A percentile compares a stretch with the other conserved stretches of the same genome.
Evolutionary conservation across 345 rosid species (phyloP).

Genomic region (Gossypium rotundifolium): DNA sequence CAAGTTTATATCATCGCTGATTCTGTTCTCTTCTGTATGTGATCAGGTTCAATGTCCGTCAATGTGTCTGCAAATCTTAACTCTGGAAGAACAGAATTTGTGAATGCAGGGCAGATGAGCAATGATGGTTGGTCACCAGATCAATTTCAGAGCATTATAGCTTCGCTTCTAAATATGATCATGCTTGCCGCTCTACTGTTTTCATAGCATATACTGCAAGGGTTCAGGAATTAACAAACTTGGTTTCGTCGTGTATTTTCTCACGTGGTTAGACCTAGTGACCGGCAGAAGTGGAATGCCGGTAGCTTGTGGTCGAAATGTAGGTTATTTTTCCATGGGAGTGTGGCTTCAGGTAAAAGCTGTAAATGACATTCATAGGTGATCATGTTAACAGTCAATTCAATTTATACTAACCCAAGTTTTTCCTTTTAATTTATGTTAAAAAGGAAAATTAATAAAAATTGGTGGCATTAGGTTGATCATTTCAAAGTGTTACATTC

Average conservation of each 20-base stretch:
- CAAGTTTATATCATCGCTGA: background rate
- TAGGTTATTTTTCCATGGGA: too few relatives aligned
- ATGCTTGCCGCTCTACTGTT: conserved; percentile 23
- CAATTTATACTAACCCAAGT: background rate
- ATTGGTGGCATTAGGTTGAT: too few relatives aligned
- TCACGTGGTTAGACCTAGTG: background rate
- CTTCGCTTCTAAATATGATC: conserved; percentile 25
- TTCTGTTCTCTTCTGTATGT: background rate
- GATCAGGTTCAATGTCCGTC: conserved; percentile 1
- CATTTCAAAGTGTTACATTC: too few relatives aligned
- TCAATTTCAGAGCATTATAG: conserved; percentile 12
- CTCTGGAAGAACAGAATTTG: conserved; percentile 59
- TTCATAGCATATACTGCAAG: conserved; percentile 33
- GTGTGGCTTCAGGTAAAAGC: too few relatives aligned
- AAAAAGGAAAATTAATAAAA: too few relatives aligned
- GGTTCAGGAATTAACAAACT: background rate
- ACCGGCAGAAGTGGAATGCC: background rate
- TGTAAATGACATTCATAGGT: too few relatives aligned
- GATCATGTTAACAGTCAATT: too few relatives aligned
- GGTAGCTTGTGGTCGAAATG: too few relatives aligned
- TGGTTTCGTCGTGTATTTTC: conserved; percentile 1
- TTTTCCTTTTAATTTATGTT: background rate
- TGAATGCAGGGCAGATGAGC: conserved; percentile 56
- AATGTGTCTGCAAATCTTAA: conserved; percentile 59
- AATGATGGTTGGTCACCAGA: conserved; percentile 25